Evolutionary conservation across 1,284 basidiomycete genomes (phyloP), one percentile per base, ranked within the genome.

Genomic region (Gymnopus androsaceus): DNA sequence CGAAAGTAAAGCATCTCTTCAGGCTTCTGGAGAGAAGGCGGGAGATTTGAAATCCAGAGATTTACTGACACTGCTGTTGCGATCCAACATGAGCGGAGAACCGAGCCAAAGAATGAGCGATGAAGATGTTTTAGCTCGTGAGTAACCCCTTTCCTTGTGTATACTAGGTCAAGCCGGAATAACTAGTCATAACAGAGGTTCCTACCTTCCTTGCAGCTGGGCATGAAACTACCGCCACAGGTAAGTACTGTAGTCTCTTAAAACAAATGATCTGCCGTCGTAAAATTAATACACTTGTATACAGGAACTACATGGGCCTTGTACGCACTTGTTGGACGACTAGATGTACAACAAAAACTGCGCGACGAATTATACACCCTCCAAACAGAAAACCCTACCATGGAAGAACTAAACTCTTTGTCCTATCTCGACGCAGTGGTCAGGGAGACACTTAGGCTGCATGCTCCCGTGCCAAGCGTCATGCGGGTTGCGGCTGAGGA

Each of bases 121-220:
- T 60, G 79, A 83, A 23, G 91, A 93, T 61, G 84, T 94, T 0
- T 63, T 88, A 27, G 82, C 84, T 8, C 92, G 92, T 84, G 75
- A 74, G 79, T 82, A 6, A 19, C 28, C 5, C 17, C 7, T 33
- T 36, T 34, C 44, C 19, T 6, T 31, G 15, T 28, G 23, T 62
- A 15, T 28, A 12, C 64, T 56, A 33, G 37, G 7, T n/a, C 47
- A 7, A 23, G 21, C 23, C 15, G 11, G 46, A 48, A 11, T 51
- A 33, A 11, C 8, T 55, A 23, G 41, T 25, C 14, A 3, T 9
- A 45, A 9, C 37, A 83, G 82, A 84, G 71, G 72, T 85, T 14
- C 78, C 82, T 1, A 84, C 82, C 0, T 85, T 85, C 69, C 66
- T 88, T 3, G 72, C 82, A 3, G 84, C 85, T 4, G 92, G 92